Evolutionary conservation across 2,329 filamentous ascomycete genomes (phyloP), one percentile per base, ranked within the genome.

Genomic region (Diaporthe sp.): DNA sequence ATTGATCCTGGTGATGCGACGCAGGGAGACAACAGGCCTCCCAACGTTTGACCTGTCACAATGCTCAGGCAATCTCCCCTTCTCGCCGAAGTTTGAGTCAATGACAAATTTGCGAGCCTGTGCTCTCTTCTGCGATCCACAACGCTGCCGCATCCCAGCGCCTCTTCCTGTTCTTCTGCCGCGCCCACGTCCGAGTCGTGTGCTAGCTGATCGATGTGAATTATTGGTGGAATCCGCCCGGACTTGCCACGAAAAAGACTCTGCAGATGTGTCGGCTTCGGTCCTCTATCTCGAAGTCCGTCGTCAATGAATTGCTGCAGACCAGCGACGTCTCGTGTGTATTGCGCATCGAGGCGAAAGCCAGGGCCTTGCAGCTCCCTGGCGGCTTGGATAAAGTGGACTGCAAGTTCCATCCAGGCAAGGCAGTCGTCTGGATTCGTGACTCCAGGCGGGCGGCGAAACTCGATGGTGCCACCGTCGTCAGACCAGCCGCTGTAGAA

Each of bases 391-490:
- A 42, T 62, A 15, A 42, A 62, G 10, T 62, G 42, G 5, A 62
- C 13, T 39, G 37, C 58, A n/a, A 62, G 19, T 22, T 62, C 37
- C 58, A 62, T 62, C 58, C 58, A 62, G 22, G 37, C 34, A n/a
- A 42, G 37, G 22, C 37, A 25, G 22, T 62, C 58, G 5, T 42
- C 58, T n/a, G 37, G 7, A 17, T 61, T 42, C 19, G 58, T 61
- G 28, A 61, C 31, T n/a, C 31, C 58, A n/a, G 58, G 58, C n/a
- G 58, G 31, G 22, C 58, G 58, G 19, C 22, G 58, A 25, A 25
- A 42, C 8, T 44, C 37, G 37, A 42, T 42, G 4, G 58, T 62
- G 25, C 37, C 57, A n/a, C 31, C 31, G 19, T 61, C 31, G 25
- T 39, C 17, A 61, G 31, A n/a, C 57, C 57, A 61, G 17, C 34